Base-by-base conservation (phyloP, 306 rosid genomes). In the Sicyos baderoa region DNA sequence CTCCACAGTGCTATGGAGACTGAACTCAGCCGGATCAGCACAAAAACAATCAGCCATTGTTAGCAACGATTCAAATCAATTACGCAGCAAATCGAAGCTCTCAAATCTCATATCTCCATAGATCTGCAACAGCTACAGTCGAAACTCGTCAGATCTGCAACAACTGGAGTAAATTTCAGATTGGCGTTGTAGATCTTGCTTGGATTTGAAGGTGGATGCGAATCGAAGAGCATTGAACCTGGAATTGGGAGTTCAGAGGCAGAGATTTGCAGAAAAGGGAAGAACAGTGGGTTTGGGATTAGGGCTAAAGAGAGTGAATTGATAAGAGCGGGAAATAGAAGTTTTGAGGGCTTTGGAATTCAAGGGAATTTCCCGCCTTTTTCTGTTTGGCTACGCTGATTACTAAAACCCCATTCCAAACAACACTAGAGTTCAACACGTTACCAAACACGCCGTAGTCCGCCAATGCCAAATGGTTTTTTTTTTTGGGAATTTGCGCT, bases 91-190 rank as follows among this genome's bases (percentile, higher is more conserved):
- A 66, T 9, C 40, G 15, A 13, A 48, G 56, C 8, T 23, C 55
- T 7, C 21, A 23, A 15, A 23, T 47, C 4, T 29, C 52, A 45
- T 66, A 48, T 14, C 14, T 11, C 17, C 49, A 42, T 14, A 22
- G 71, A 66, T 66, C 70, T 44, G 18, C 70, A 40, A 63, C 69
- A 63, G n/a, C 29, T 40, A 37, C 5, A 63, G 7, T 37, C 44
- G 44, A 8, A 62, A 62, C 25, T 62, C 70, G 53, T 42, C 52
- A 47, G 71, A 66, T 66, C 70, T 44, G 18, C 70, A 40, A 63
- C 69, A 63, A 37, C 51, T 40, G 17, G 10, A 40, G 42, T 4
- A 40, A 5, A 1, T 63, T 63, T 40, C 52, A 18, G n/a, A n/a
- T 19, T n/a, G 7, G 1, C 15, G 15, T 5, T 35, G 23, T n/a